Conservation (phyloP, 176 grass and related monocot species). For the Paspalum notatum region DNA sequence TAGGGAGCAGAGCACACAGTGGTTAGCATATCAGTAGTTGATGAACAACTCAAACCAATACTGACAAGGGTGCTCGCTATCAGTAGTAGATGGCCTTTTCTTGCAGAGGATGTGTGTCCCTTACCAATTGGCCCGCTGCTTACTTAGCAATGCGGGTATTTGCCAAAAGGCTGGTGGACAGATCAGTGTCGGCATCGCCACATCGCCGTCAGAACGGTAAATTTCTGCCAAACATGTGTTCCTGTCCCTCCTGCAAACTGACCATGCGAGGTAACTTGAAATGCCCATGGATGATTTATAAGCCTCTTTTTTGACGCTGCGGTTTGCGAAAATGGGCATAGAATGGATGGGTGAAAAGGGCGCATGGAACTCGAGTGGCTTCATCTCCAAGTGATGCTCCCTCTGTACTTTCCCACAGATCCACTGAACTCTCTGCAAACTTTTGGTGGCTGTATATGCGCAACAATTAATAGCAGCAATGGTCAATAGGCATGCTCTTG, state of each 20-base stretch:
- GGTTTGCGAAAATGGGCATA: slow-evolving; percentile 29
- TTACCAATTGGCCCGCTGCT: slow-evolving; percentile 39
- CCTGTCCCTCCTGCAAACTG: slow-evolving; percentile 21
- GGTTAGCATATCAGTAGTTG: slow-evolving; percentile 26
- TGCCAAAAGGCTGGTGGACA: slow-evolving; percentile 25
- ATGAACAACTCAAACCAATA: slow-evolving; percentile 30
- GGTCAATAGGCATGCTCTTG: slow-evolving; percentile 36
- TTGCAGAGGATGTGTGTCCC: neutral
- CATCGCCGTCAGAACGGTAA: slow-evolving; percentile 32
- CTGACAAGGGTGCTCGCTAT: neutral
- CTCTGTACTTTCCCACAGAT: slow-evolving; percentile 67
- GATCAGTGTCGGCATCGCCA: slow-evolving; percentile 21
- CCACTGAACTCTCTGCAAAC: slow-evolving; percentile 59
- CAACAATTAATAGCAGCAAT: slow-evolving; percentile 33
- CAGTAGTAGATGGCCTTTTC: neutral
- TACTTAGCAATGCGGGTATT: slow-evolving; percentile 35
- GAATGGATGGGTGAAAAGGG: slow-evolving; percentile 26
- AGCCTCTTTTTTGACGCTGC: neutral
- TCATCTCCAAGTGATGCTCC: slow-evolving; percentile 71
- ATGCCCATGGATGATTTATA: slow-evolving; percentile 29
- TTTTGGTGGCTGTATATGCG: slow-evolving; percentile 34
- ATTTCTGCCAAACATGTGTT: slow-evolving; percentile 17
- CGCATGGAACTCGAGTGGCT: slow-evolving; percentile 53
- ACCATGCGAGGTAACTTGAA: slow-evolving; percentile 31
- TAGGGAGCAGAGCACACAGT: slow-evolving; percentile 26